phyloP scores from a whole-genome alignment of 805 yeast species.

The Saccharomycopsis fermentans region DNA sequence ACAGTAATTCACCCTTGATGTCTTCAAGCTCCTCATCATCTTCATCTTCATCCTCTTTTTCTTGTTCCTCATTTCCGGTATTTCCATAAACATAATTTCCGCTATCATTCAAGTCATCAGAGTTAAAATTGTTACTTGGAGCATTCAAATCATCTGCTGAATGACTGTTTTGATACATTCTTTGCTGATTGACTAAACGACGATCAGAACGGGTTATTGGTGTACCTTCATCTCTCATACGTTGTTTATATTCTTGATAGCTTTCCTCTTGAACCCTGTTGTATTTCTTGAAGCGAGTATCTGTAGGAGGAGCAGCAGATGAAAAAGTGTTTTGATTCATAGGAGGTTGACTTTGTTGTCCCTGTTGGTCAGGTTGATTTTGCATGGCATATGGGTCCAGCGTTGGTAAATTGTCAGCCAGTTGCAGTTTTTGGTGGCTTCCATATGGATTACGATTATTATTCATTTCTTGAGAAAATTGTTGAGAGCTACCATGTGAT shows the following conservation, averaged over 20 bases:
- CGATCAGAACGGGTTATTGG: not conserved
- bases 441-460: not conserved
- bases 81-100: conserved; percentile 20
- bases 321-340: not conserved
- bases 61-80: conserved; percentile 27
- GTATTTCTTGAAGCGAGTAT: not conserved
- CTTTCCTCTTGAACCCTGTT: conserved; percentile 7
- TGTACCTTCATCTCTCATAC: conserved; percentile 5
- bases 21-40: conserved; percentile 90
- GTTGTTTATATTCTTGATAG: conserved; percentile 9
- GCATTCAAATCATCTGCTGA: conserved; percentile 26
- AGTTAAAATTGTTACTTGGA: conserved; percentile 10
- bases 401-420: not conserved
- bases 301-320: not conserved
- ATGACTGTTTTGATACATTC: conserved; percentile 48
- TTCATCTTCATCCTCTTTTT: conserved; percentile 60
- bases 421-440: not conserved
- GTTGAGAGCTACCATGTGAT: not conserved
- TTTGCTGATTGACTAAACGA: not conserved
- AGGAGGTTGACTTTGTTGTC: not conserved
- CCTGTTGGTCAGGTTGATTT: not conserved
- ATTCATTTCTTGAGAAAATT: not conserved
- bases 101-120: conserved; percentile 26
- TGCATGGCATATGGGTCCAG: not conserved
- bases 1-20: conserved; percentile 70